Evolutionary conservation across 305 asterid genomes (phyloP).

Genomic region (Withania somnifera): DNA sequence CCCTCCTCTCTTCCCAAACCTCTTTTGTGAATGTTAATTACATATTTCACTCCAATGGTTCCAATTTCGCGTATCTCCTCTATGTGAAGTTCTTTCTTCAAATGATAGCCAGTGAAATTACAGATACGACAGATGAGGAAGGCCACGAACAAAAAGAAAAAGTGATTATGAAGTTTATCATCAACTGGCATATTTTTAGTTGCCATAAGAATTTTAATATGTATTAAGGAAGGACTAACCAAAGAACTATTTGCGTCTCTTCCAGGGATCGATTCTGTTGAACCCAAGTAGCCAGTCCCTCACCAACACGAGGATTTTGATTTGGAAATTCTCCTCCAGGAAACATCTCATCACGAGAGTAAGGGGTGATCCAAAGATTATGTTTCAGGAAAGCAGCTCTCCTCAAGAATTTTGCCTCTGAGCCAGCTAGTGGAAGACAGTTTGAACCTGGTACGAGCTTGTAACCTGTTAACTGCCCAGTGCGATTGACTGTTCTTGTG

Average conservation of each 20-base stretch:
- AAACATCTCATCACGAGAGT: constrained; percentile 23
- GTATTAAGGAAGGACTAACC: constrained; percentile 18
- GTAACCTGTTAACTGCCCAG: constrained; percentile 31
- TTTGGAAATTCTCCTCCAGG: constrained; percentile 39
- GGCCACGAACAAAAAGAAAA: neutral
- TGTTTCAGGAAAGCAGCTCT: constrained; percentile 34
- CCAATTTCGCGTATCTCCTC: neutral
- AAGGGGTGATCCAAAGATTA: constrained; percentile 33
- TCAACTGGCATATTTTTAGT: neutral
- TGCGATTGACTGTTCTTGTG: constrained; percentile 31
- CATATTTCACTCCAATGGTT: neutral
- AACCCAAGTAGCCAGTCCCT: constrained; percentile 35
- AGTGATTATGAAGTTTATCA: neutral
- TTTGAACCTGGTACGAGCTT: constrained; percentile 36
- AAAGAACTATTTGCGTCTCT: constrained; percentile 32
- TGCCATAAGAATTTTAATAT: neutral
- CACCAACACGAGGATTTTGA: constrained; percentile 34
- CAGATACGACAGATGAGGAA: neutral
- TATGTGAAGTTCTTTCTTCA: neutral
- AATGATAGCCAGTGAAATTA: neutral
- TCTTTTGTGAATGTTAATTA: neutral
- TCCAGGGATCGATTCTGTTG: constrained; percentile 26
- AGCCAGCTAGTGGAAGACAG: constrained; percentile 25
- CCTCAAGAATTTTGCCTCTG: constrained; percentile 29
- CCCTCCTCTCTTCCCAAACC: neutral